Evolutionary conservation across 2,329 filamentous ascomycete species (phyloP), one percentile per base, ranked within the genome.

Genomic region (Cryphonectria nitschkei): DNA sequence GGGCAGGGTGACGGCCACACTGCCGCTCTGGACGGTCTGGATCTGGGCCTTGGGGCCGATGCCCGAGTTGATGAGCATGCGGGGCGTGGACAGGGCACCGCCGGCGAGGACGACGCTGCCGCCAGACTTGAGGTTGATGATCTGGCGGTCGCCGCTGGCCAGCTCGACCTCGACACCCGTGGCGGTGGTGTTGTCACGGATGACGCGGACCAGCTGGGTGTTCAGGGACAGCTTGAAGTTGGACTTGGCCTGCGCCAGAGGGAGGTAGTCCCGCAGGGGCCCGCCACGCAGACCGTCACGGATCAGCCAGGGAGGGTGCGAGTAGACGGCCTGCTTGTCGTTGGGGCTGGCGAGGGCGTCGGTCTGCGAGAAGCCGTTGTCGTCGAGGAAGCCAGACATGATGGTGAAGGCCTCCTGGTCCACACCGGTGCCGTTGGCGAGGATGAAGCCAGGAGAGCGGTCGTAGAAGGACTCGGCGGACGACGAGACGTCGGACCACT

Each of bases 391-490:
- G 58, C 60, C 37, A 8, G 68, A 71, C 68, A 75, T 67, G 56
- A 75, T 52, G n/a, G 65, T 68, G 43, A 70, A 73, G 32, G 69
- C 72, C n/a, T 46, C 72, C 62, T 70, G 67, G 68, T 75, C 74
- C 60, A 74, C 74, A 16, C 68, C 69, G 58, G 73, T 68, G 64
- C 76, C 77, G 67, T 79, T 77, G 26, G 70, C 65, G 54, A 72
- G 65, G 5, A 74, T 75, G 66, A 75, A 77, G 7, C 75, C 76
- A 0, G 77, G 76, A 65, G 74, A 76, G 52, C 76, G 75, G 52
- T 75, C 72, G 65, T 77, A 79, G 37, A 79, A 73, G 2, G 75
- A 70, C 26, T 75, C 75, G 16, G 78, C 75, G 16, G 78, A 76
- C 1, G 72, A 65, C 6, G 72, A 65, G 50, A 79, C 73, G 32